phyloP scores from a whole-genome alignment of 2,329 filamentous ascomycete genomes.

The Cadophora sp. region DNA sequence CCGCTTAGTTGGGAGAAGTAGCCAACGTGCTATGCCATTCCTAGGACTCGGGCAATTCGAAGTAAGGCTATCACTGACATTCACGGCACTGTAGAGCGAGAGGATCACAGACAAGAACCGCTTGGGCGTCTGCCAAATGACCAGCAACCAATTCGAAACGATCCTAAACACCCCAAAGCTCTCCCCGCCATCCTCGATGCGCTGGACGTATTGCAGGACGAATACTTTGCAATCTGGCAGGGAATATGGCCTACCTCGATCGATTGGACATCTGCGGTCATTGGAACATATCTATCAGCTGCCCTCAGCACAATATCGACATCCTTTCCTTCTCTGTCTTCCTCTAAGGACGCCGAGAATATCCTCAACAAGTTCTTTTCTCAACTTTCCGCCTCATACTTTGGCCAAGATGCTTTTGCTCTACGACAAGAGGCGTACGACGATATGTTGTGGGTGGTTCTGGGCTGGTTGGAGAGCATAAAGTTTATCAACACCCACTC shows the following conservation, averaged over 20 bases:
- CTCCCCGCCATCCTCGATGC: conserved; percentile 55
- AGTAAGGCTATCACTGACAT: no score
- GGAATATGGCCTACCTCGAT: conserved; percentile 87
- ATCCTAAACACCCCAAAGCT: conserved; percentile 27
- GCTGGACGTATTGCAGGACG: conserved; percentile 76
- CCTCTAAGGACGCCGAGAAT: conserved; percentile 63
- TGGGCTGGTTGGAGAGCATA: conserved; percentile 86
- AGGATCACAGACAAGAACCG: conserved; percentile 22
- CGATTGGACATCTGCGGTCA: conserved; percentile 92
- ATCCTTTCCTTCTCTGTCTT: conserved; percentile 55
- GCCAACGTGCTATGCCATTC: no score
- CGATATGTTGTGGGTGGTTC: conserved; percentile 94
- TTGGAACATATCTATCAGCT: conserved; percentile 79
- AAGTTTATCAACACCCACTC: conserved; percentile 78
- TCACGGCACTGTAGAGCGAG: no score
- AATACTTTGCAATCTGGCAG: conserved; percentile 78
- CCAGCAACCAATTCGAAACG: conserved; percentile 25
- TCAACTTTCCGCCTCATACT: conserved; percentile 80
- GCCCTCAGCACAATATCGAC: conserved; percentile 74
- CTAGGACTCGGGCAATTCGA: no score
- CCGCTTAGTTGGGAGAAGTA: no score
- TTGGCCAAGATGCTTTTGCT: conserved; percentile 80
- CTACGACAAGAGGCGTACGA: conserved; percentile 85
- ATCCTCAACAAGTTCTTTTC: conserved; percentile 84
- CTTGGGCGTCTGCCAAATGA: conserved; percentile 11